Evolutionary conservation across 805 yeast genomes (phyloP).

Genomic region (Priceomyces fermenticarens): DNA sequence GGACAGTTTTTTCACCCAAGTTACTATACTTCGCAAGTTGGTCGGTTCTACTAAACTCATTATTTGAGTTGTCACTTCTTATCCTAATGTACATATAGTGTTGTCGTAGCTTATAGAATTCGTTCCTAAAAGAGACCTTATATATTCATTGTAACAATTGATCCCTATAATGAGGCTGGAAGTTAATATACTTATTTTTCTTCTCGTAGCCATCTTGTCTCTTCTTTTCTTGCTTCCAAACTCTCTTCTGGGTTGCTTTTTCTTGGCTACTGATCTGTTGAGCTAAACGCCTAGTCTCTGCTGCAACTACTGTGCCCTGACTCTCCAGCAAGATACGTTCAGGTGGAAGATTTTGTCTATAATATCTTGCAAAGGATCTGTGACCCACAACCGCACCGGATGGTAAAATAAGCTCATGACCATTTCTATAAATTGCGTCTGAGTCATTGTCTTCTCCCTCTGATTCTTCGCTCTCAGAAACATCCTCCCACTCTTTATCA

Average conservation of each 20-base stretch:
- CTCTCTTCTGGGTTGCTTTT: constrained; percentile 47
- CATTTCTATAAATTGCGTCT: constrained; percentile 31
- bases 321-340: constrained; percentile 44
- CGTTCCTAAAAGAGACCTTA: background rate
- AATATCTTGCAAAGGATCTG: constrained; percentile 41
- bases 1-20: constrained; percentile 98
- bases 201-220: constrained; percentile 51
- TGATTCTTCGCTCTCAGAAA: constrained; percentile 24
- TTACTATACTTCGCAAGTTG: constrained; percentile 77
- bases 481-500: constrained; percentile 41
- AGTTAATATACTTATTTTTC: constrained; percentile 66
- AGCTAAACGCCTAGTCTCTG: constrained; percentile 51
- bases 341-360: constrained; percentile 43
- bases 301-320: constrained; percentile 46
- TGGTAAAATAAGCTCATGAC: constrained; percentile 40
- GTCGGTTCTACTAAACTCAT: constrained; percentile 50
- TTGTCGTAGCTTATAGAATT: background rate
- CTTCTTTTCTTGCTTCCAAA: constrained; percentile 56
- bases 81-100: background rate
- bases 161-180: constrained; percentile 68
- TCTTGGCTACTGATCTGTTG: constrained; percentile 36
- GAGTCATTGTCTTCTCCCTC: constrained; percentile 28
- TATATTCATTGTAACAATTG: constrained; percentile 30
- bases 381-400: constrained; percentile 44
- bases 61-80: constrained; percentile 22